A percentile compares a stretch with the other conserved stretches of the same genome.
Conservation (phyloP, 345 rosid genomes). For the Gossypium raimondii region DNA sequence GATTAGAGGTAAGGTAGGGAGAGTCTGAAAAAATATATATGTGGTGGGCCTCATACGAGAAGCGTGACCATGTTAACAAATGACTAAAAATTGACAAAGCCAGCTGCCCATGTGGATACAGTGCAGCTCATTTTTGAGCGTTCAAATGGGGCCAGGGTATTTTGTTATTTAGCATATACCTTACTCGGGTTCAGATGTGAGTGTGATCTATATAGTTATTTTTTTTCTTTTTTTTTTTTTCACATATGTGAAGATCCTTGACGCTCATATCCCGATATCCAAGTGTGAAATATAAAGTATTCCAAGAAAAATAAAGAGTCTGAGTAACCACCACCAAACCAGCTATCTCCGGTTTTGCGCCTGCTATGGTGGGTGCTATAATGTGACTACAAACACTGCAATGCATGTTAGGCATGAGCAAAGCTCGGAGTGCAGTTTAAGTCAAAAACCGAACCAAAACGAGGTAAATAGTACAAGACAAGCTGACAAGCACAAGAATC, state of each 20-base stretch:
- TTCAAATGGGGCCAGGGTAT: not conserved
- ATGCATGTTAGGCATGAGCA: not conserved
- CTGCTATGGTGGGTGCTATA: not conserved
- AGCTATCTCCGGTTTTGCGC: not conserved
- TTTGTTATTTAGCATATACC: not conserved
- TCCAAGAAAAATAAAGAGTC: not conserved
- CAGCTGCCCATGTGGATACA: constrained; percentile 1
- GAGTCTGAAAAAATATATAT: not conserved
- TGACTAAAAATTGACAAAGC: not conserved
- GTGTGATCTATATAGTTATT: no score
- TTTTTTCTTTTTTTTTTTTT: fast-evolving
- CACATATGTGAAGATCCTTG: no score
- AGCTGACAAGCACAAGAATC: not conserved
- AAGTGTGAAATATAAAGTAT: not conserved
- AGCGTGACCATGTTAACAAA: not conserved
- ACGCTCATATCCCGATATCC: no score
- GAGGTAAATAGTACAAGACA: not conserved
- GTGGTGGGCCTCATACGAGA: not conserved
- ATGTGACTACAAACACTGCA: not conserved
- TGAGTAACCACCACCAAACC: not conserved
- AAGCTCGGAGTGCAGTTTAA: constrained; percentile 2
- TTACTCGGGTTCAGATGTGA: not conserved
- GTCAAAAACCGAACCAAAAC: not conserved
- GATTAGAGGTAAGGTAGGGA: not conserved
- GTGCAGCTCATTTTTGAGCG: not conserved